A percentile compares a stretch with the other conserved stretches of the same genome.
phyloP scores from a whole-genome alignment of 2,329 filamentous ascomycete species.

The Sclerotinia spermophila region DNA sequence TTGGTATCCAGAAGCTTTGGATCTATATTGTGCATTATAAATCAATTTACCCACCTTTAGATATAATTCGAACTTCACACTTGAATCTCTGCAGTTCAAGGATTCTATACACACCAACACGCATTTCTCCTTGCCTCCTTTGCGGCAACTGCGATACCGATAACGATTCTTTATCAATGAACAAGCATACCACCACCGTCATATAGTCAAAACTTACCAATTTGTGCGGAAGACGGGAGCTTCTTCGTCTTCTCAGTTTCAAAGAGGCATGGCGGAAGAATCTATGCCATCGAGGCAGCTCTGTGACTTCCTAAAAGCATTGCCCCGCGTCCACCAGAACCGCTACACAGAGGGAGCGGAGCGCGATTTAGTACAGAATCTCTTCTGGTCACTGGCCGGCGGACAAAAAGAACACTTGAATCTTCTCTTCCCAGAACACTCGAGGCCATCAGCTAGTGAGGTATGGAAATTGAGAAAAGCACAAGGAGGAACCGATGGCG shows the following conservation, averaged over 20 bases:
- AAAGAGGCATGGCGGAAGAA: slow-evolving; percentile 15
- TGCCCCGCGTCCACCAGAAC: slow-evolving; percentile 70
- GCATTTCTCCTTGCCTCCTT: not conserved
- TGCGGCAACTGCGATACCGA: slow-evolving; percentile 11
- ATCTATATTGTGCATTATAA: not conserved
- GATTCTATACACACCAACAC: not conserved
- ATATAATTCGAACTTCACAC: not conserved
- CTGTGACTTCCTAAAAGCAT: slow-evolving; percentile 73
- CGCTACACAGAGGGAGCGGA: slow-evolving; percentile 71
- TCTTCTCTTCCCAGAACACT: slow-evolving; percentile 78
- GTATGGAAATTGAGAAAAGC: slow-evolving; percentile 77
- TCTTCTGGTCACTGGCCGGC: slow-evolving; percentile 84
- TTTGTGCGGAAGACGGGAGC: not conserved
- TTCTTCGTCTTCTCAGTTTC: not conserved
- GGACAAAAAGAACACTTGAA: slow-evolving; percentile 70
- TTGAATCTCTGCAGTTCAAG: not conserved
- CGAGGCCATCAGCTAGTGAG: slow-evolving; percentile 45
- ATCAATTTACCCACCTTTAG: not conserved
- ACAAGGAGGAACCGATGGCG: slow-evolving; percentile 88
- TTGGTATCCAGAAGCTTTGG: not conserved
- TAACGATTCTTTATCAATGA: slow-evolving; percentile 20
- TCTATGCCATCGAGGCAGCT: slow-evolving; percentile 61
- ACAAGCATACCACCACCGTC: not conserved
- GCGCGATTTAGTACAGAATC: slow-evolving; percentile 67
- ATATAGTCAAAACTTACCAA: not conserved